These are phyloP conservation scores for Fusarium succisae DNA, from an alignment of 2,329 filamentous ascomycete genomes.

Conservation along the genomic window DNA sequence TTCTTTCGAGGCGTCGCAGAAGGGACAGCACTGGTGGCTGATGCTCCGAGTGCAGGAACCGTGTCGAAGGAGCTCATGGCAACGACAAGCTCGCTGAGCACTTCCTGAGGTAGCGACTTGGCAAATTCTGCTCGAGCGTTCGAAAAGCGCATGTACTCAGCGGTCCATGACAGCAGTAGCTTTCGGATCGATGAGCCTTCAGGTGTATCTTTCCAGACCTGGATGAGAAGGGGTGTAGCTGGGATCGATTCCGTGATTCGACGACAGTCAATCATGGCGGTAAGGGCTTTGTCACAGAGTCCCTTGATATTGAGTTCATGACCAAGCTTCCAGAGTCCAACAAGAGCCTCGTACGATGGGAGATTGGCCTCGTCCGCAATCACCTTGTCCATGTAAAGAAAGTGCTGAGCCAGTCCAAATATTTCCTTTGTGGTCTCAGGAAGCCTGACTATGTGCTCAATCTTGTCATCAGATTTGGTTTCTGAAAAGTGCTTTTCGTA, in stretches of 20 bases:
- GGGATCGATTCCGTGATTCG: conserved; percentile 64
- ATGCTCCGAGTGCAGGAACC: conserved; percentile 45
- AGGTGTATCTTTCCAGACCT: conserved; percentile 70
- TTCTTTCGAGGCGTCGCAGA: conserved; percentile 53
- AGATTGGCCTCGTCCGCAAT: conserved; percentile 53
- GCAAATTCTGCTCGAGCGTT: conserved; percentile 66
- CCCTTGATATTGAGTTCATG: conserved; percentile 62
- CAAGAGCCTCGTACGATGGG: conserved; percentile 63
- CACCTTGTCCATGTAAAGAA: conserved; percentile 62
- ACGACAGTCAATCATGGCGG: conserved; percentile 66
- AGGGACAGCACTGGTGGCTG: conserved; percentile 23
- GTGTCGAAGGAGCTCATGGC: conserved; percentile 66
- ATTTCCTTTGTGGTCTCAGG: conserved; percentile 59
- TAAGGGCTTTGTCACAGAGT: conserved; percentile 65
- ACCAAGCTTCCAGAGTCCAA: conserved; percentile 66
- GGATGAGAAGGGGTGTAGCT: conserved; percentile 65
- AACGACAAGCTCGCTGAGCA: conserved; percentile 70
- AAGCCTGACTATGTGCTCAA: conserved; percentile 62
- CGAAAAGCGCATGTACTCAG: conserved; percentile 69
- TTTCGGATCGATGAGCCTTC: conserved; percentile 67
- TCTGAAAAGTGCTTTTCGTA: conserved; percentile 58
- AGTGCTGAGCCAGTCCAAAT: conserved; percentile 65
- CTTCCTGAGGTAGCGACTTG: conserved; percentile 68
- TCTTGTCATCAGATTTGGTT: conserved; percentile 46
- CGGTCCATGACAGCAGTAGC: conserved; percentile 69